phyloP scores from a whole-genome alignment of 2,329 filamentous ascomycete genomes.

The Verticillium nonalfalfae region DNA sequence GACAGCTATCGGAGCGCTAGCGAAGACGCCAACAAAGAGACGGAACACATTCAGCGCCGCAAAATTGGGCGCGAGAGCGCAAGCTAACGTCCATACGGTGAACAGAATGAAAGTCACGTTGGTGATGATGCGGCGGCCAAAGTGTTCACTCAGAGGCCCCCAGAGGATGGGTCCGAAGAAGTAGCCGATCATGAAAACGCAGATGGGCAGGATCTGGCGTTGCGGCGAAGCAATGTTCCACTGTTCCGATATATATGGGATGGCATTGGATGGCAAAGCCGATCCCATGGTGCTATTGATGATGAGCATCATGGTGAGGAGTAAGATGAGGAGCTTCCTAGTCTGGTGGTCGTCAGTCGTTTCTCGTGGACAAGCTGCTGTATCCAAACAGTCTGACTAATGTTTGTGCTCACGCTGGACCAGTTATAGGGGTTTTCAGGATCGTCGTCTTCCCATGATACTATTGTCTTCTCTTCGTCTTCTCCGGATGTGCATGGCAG shows the following conservation, averaged over 20 bases:
- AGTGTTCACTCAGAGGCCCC: slow-evolving; percentile 61
- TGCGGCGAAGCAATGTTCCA: slow-evolving; percentile 46
- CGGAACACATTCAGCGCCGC: slow-evolving; percentile 47
- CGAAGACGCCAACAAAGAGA: slow-evolving; percentile 45
- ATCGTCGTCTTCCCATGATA: slow-evolving; percentile 37
- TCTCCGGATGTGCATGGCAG: slow-evolving; percentile 16
- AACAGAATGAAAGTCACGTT: slow-evolving; percentile 41
- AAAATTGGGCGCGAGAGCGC: slow-evolving; percentile 47
- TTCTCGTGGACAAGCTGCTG: not conserved
- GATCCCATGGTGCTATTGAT: slow-evolving; percentile 64
- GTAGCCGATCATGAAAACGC: slow-evolving; percentile 58
- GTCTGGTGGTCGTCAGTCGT: not conserved
- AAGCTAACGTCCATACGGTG: slow-evolving; percentile 46
- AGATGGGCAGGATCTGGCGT: slow-evolving; percentile 50
- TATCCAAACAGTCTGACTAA: not conserved
- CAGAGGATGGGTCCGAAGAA: slow-evolving; percentile 55
- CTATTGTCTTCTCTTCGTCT: slow-evolving; percentile 17
- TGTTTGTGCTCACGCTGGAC: slow-evolving; percentile 24
- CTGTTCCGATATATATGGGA: slow-evolving; percentile 48
- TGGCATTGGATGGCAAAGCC: slow-evolving; percentile 57
- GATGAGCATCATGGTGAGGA: slow-evolving; percentile 51
- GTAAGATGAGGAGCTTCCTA: slow-evolving; percentile 48
- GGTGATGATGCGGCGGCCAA: slow-evolving; percentile 45
- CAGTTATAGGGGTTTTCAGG: slow-evolving; percentile 49
- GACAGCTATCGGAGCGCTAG: slow-evolving; percentile 54